Conservation (phyloP, 805 yeast genomes). For the Metschnikowia aberdeeniae region DNA sequence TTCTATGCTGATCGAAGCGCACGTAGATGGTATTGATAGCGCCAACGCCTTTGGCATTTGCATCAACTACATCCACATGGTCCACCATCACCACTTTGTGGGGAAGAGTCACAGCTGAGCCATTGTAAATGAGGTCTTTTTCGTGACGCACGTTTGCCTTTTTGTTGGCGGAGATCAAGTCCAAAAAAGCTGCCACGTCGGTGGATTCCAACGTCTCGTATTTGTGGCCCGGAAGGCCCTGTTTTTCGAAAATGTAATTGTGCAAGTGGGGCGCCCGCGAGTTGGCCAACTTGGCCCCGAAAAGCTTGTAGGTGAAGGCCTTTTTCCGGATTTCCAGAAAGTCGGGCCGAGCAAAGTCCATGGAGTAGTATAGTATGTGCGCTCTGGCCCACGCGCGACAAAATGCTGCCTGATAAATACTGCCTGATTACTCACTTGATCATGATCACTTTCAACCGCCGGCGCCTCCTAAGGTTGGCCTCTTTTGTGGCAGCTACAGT, state of each 20-base stretch:
- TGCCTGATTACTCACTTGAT: background rate
- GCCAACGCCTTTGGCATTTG: conserved; percentile 28
- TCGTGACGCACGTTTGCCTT: conserved; percentile 7
- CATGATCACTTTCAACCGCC: background rate
- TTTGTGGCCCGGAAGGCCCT: conserved; percentile 20
- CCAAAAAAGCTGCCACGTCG: conserved; percentile 18
- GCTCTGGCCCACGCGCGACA: background rate
- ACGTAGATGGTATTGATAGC: conserved; percentile 32
- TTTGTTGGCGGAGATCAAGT: conserved; percentile 13
- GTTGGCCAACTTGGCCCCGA: conserved; percentile 23
- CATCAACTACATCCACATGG: conserved; percentile 26
- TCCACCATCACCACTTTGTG: conserved; percentile 24
- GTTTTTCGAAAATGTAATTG: conserved; percentile 21
- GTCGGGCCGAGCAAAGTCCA: conserved; percentile 5
- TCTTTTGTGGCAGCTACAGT: background rate
- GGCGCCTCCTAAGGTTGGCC: background rate
- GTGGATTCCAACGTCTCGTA: conserved; percentile 23
- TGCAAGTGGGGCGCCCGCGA: conserved; percentile 28
- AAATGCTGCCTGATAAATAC: background rate
- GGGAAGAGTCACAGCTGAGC: conserved; percentile 32
- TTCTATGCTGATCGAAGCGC: conserved; percentile 15
- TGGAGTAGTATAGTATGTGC: background rate
- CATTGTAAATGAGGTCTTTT: conserved; percentile 14
- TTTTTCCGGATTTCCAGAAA: conserved; percentile 10
- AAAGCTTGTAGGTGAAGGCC: conserved; percentile 16